Evolutionary conservation across 345 rosid species (phyloP).

Genomic region (Aethionema arabicum): DNA sequence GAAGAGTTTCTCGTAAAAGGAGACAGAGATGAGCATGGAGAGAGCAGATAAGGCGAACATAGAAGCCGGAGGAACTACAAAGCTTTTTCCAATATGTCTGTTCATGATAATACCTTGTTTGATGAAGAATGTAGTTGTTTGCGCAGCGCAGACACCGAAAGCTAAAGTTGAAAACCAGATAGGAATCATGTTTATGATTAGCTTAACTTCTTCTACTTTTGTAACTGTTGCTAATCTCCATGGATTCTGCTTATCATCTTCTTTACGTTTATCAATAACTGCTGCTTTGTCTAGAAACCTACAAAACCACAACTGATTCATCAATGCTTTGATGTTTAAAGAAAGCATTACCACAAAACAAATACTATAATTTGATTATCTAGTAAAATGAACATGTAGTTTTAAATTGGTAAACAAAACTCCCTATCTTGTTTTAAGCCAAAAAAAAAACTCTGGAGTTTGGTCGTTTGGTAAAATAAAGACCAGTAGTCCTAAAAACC

Average conservation of each 20-base stretch:
- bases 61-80: constrained; percentile 52
- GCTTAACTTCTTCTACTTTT: constrained; percentile 86
- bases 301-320: constrained; percentile 1
- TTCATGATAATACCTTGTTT: constrained; percentile 69
- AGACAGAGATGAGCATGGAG: constrained; percentile 41
- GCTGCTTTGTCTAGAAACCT: constrained; percentile 96
- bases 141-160: constrained; percentile 77
- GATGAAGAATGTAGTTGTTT: constrained; percentile 79
- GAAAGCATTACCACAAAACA: too few species aligned
- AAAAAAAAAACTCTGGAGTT: too few species aligned
- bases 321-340: too few species aligned
- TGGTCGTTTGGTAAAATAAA: too few species aligned
- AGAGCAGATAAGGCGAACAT: constrained; percentile 40
- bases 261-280: constrained; percentile 41
- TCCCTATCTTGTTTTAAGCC: too few species aligned
- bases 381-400: too few species aligned
- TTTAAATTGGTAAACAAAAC: too few species aligned
- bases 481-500: too few species aligned
- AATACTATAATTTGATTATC: too few species aligned
- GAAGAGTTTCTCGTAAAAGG: constrained; percentile 48
- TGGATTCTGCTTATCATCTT: constrained; percentile 44
- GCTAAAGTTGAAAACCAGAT: constrained; percentile 72
- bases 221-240: constrained; percentile 82
- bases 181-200: constrained; percentile 74
- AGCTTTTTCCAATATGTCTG: constrained; percentile 40